A percentile compares a stretch with the other conserved stretches of the same genome.
Evolutionary conservation across 352 stramenopile species (phyloP).

Genomic region (Globisporangium okanoganense): DNA sequence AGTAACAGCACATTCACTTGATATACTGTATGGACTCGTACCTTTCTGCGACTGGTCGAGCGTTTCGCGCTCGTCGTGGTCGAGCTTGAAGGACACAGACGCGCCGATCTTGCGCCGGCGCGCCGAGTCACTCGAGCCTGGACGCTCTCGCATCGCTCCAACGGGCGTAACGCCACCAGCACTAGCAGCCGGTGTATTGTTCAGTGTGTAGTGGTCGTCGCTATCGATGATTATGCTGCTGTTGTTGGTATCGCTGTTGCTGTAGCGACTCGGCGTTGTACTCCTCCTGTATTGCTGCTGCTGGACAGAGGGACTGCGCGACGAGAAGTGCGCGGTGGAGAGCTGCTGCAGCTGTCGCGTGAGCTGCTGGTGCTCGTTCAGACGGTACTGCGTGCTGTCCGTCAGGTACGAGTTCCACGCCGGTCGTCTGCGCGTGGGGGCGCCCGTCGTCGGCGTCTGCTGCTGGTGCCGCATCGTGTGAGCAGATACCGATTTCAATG

Average conservation of each 20-base stretch:
- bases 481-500: no score
- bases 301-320: conserved; percentile 22
- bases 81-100: conserved; percentile 29
- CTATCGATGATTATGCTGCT: background rate
- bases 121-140: conserved; percentile 7
- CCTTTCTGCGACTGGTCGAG: conserved; percentile 6
- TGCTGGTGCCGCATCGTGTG: background rate
- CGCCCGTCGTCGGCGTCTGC: background rate
- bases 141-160: background rate
- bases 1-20: background rate
- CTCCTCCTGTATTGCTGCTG: conserved; percentile 12
- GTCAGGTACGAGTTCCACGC: conserved; percentile 56
- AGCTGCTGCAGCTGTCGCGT: conserved; percentile 37
- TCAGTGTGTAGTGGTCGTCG: conserved; percentile 15
- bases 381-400: conserved; percentile 38
- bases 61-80: conserved; percentile 15
- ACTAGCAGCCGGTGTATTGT: background rate
- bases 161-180: background rate
- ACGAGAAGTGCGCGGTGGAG: conserved; percentile 31
- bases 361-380: conserved; percentile 43
- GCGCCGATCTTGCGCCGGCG: conserved; percentile 18
- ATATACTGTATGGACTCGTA: background rate
- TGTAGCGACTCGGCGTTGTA: background rate
- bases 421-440: conserved; percentile 21
- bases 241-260: background rate